phyloP scores from a whole-genome alignment of 2,329 filamentous ascomycete species.

The Fusarium xyrophilum region DNA sequence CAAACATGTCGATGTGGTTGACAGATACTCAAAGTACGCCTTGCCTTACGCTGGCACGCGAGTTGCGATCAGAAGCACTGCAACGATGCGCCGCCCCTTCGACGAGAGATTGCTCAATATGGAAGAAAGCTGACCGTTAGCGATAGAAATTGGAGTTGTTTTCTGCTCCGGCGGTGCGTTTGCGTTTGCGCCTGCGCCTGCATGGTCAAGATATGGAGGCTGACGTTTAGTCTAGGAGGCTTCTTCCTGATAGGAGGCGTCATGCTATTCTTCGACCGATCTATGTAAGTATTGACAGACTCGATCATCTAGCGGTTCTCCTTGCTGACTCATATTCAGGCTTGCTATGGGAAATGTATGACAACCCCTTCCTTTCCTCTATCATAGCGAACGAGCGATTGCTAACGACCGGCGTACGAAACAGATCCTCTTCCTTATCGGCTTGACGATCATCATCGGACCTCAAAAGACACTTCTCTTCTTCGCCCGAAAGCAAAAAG shows the following conservation, averaged over 20 bases:
- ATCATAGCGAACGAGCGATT: constrained; percentile 24
- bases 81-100: not conserved
- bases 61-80: not conserved
- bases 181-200: constrained; percentile 61
- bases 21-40: constrained; percentile 90
- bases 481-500: constrained; percentile 92
- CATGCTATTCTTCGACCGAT: constrained; percentile 95
- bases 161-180: constrained; percentile 96
- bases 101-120: not conserved
- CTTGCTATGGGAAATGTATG: constrained; percentile 96
- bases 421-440: constrained; percentile 96
- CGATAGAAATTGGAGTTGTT: constrained; percentile 90
- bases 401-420: constrained; percentile 11
- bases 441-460: constrained; percentile 94
- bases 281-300: constrained; percentile 70
- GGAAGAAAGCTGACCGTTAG: constrained; percentile 42
- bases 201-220: constrained; percentile 23
- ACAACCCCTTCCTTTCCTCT: constrained; percentile 20
- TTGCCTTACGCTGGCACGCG: constrained; percentile 12
- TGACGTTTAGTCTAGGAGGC: constrained; percentile 66
- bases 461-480: constrained; percentile 89
- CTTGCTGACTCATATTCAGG: constrained; percentile 82
- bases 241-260: constrained; percentile 96
- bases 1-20: constrained; percentile 83
- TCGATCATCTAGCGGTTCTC: constrained; percentile 63